These are phyloP conservation scores for Chrysoporthe austroafricana DNA, from an alignment of 2,329 filamentous ascomycete species.

Conservation along the genomic window DNA sequence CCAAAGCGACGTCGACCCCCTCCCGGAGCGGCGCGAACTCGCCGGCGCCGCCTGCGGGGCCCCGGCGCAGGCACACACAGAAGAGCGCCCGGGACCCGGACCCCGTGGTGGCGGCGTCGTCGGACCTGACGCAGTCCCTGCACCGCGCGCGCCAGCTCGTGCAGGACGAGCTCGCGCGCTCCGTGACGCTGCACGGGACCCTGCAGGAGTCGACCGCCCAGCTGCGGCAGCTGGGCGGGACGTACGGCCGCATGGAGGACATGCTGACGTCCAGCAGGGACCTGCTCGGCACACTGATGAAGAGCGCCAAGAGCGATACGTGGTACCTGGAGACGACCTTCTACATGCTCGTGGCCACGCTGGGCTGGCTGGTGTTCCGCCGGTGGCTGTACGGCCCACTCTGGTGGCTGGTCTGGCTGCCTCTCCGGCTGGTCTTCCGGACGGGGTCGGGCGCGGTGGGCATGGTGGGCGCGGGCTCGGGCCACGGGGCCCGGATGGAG, in stretches of 20 bases:
- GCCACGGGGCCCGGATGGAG: slow-evolving; percentile 33
- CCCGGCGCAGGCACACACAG: slow-evolving; percentile 20
- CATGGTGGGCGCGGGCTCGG: slow-evolving; percentile 50
- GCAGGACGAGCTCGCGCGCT: slow-evolving; percentile 80
- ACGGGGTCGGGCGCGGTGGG: slow-evolving; percentile 57
- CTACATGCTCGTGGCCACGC: slow-evolving; percentile 77
- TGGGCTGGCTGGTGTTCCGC: slow-evolving; percentile 84
- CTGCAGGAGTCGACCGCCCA: slow-evolving; percentile 83
- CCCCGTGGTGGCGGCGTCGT: slow-evolving; percentile 75
- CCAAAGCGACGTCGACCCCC: slow-evolving; percentile 33
- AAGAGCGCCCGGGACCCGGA: slow-evolving; percentile 50
- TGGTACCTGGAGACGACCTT: slow-evolving; percentile 96
- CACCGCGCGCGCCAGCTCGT: slow-evolving; percentile 86
- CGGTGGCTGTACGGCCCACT: slow-evolving; percentile 84
- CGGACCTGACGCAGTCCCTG: slow-evolving; percentile 82
- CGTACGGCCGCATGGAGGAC: slow-evolving; percentile 78
- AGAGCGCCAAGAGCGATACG: slow-evolving; percentile 92
- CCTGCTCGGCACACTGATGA: slow-evolving; percentile 77
- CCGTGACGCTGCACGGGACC: slow-evolving; percentile 87
- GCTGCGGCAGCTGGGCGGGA: slow-evolving; percentile 78
- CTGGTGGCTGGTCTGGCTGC: slow-evolving; percentile 88
- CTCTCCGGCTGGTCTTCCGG: slow-evolving; percentile 70
- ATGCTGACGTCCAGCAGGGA: slow-evolving; percentile 75
- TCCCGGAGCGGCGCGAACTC: slow-evolving; percentile 42
- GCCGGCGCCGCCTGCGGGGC: slow-evolving; percentile 31